A percentile compares a stretch with the other conserved stretches of the same genome.
These are phyloP conservation scores for Clavispora santaluciae DNA, from an alignment of 805 yeast species.

Conservation along the genomic window DNA sequence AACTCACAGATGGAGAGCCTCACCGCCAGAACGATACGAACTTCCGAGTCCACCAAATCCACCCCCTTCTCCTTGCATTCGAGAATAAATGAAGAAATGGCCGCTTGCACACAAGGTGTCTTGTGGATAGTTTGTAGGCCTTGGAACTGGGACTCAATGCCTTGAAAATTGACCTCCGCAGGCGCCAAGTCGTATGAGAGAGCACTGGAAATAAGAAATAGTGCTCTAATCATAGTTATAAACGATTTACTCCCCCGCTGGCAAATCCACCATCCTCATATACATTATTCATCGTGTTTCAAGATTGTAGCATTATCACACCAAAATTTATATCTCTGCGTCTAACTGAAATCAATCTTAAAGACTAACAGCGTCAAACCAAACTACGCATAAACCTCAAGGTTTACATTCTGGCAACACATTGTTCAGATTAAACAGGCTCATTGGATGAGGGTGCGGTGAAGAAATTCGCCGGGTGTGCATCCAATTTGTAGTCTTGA, in stretches of 20 bases:
- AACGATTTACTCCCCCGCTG: no score
- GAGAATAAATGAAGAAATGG: constrained; percentile 3
- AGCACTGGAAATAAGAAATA: neutral
- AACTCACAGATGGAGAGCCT: constrained; percentile 53
- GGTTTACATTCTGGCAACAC: no score
- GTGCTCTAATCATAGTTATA: neutral
- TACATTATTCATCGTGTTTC: neutral
- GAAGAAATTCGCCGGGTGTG: neutral
- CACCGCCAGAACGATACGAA: constrained; percentile 38
- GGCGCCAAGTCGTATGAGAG: neutral
- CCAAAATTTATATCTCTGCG: no score
- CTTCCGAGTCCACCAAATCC: constrained; percentile 30
- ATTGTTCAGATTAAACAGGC: no score
- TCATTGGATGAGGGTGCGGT: no score
- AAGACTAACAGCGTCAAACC: no score
- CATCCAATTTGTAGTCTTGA: neutral
- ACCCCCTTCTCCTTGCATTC: constrained; percentile 38
- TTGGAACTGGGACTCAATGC: neutral
- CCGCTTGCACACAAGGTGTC: neutral
- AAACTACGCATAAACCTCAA: no score
- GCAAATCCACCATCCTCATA: no score
- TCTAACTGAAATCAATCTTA: no score
- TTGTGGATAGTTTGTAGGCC: neutral
- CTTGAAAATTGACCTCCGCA: neutral
- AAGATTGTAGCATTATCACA: neutral